Percentiles rank a stretch among this genome's conserved stretches.
phyloP scores from a whole-genome alignment of 2,329 filamentous ascomycete species.

The Metarhizium album region DNA sequence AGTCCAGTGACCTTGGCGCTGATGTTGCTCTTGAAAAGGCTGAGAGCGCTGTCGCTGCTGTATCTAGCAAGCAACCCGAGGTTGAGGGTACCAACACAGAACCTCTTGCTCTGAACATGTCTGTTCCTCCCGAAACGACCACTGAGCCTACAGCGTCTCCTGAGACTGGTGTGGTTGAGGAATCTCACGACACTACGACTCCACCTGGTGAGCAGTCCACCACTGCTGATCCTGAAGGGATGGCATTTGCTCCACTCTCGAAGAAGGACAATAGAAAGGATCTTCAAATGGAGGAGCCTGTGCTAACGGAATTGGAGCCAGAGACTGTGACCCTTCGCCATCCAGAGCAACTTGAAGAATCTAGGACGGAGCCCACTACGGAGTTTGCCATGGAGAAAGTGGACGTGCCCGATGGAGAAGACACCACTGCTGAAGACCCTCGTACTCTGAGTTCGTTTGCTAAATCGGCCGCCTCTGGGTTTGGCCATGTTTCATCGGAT shows the following conservation, averaged over 20 bases:
- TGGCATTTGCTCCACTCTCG: not conserved
- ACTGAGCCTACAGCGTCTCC: not conserved
- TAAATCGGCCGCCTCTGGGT: not conserved
- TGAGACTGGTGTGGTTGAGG: not conserved
- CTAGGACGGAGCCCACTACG: not conserved
- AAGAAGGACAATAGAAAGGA: conserved; percentile 8
- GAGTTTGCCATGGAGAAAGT: not conserved
- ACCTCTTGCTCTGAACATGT: not conserved
- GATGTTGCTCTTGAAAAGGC: not conserved
- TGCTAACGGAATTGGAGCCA: not conserved
- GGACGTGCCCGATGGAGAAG: conserved; percentile 1
- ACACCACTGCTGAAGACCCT: not conserved
- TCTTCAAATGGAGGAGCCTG: conserved; percentile 6
- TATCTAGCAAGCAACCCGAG: not conserved
- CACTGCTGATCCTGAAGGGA: conserved; percentile 4
- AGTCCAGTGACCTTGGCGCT: not conserved
- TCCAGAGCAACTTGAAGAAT: not conserved
- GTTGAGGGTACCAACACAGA: not conserved
- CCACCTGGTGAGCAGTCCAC: not conserved
- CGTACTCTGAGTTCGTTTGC: not conserved
- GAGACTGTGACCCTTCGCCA: not conserved
- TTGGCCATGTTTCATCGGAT: conserved; percentile 1
- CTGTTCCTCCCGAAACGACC: not conserved
- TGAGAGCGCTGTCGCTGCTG: not conserved
- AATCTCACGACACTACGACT: not conserved